These are phyloP conservation scores for Ustilago shanxiensis DNA, from an alignment of 1,284 basidiomycete species.

Conservation along the genomic window DNA sequence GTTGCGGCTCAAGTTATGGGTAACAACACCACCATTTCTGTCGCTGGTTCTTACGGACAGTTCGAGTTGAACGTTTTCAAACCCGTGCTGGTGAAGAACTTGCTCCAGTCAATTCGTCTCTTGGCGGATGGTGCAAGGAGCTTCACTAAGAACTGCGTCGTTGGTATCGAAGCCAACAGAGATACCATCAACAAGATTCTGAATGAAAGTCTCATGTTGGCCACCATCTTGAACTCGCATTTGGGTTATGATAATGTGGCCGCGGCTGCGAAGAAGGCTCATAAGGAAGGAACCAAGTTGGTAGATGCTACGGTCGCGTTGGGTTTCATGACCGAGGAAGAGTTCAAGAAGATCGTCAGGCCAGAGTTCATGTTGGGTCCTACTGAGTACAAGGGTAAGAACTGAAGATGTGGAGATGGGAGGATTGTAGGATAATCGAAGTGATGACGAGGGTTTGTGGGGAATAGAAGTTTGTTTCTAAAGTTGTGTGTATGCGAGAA, in stretches of 20 bases:
- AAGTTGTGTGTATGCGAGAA: no score
- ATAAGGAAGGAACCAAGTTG: constrained; percentile 95
- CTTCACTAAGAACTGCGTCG: constrained; percentile 96
- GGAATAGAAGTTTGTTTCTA: no score
- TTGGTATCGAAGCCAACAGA: constrained; percentile 96
- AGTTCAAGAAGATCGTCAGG: constrained; percentile 94
- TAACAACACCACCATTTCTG: constrained; percentile 92
- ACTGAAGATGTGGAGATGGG: constrained; percentile 13
- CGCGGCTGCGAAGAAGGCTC: constrained; percentile 98
- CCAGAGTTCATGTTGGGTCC: constrained; percentile 78
- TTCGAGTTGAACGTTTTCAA: constrained; percentile 99
- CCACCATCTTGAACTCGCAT: constrained; percentile 91
- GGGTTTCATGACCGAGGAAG: constrained; percentile 86
- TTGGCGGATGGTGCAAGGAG: constrained; percentile 84
- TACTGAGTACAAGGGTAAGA: constrained; percentile 57
- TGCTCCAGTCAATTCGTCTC: constrained; percentile 93
- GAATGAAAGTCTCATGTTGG: constrained; percentile 90
- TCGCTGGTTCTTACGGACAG: constrained; percentile 94
- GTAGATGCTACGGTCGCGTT: constrained; percentile 93
- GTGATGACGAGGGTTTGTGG: no score
- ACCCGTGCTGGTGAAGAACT: constrained; percentile 97
- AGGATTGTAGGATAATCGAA: background rate
- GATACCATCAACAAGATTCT: constrained; percentile 88
- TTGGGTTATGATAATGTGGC: constrained; percentile 98
- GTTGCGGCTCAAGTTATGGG: constrained; percentile 98